Evolutionary conservation across 306 rosid species (phyloP), one percentile per base, ranked within the genome.

Genomic region (Fragaria vesca): DNA sequence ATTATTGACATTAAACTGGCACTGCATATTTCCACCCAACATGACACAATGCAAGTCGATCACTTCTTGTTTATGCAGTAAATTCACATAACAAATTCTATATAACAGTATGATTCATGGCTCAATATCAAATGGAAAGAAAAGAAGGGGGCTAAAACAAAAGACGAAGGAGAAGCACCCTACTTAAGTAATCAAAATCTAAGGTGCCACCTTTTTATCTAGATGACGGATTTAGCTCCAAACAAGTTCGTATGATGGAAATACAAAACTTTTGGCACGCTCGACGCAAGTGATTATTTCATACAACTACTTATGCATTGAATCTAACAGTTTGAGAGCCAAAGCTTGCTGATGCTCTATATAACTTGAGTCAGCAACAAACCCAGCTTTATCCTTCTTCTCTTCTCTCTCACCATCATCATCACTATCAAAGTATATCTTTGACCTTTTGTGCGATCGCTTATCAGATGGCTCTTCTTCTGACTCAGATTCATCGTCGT

Each of bases 341-440:
- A 93, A 61, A 28, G 91, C 94, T 79, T 91, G 97, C 85, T 91
- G 97, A 71, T 88, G 91, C 69, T 69, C 88, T 80, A 91, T 79
- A 50, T 91, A 79, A 57, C 85, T 63, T 18, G 86, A 60, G 42
- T 74, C 79, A 21, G 84, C 73, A 55, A 9, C n/a, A 3, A 68
- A 55, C 40, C 73, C 82, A 30, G 65, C 73, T 47, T 78, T 76
- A 12, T 73, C 66, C n/a, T 73, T 65, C 62, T 43, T 24, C 26
- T 24, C 84, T 75, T 80, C 83, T 83, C 78, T 74, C 74, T 81
- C 89, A 42, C 86, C 87, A 16, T 76, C 90, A 20, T 89, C 97
- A 51, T 91, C 93, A 52, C 91, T 82, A 52, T 83, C 84, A 6
- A 89, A 87, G 80, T 81, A 86, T 72, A 82, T 79, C 87, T 90